Conservation (phyloP, 352 stramenopile species). For the Blastocystis sp. region DNA sequence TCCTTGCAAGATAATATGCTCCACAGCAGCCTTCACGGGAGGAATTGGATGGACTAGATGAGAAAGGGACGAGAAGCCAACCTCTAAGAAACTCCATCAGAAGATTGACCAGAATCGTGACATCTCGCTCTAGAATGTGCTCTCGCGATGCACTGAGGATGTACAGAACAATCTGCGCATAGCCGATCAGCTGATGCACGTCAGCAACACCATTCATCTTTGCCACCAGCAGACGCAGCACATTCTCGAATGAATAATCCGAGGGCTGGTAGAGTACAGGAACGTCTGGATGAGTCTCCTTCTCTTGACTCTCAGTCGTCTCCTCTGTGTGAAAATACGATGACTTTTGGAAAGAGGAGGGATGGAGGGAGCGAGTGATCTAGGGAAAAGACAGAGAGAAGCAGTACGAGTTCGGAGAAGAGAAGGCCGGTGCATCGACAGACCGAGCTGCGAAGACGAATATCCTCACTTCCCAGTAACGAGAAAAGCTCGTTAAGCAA, state of each 20-base stretch:
- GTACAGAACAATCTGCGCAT: conserved; percentile 22
- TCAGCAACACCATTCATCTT: conserved; percentile 42
- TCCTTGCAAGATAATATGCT: conserved; percentile 27
- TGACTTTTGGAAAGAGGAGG: background rate
- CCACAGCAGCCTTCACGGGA: conserved; percentile 15
- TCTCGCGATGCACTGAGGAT: background rate
- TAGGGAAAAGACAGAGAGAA: background rate
- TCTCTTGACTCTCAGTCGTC: background rate
- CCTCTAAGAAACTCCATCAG: conserved; percentile 25
- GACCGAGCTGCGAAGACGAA: background rate
- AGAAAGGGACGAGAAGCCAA: background rate
- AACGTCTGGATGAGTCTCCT: background rate
- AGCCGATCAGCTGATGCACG: conserved; percentile 5
- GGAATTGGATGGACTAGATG: conserved; percentile 41
- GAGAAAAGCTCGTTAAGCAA: conserved; percentile 39
- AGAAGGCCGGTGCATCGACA: conserved; percentile 26
- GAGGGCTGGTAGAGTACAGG: background rate
- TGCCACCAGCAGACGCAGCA: background rate
- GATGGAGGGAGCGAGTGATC: background rate
- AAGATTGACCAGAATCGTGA: conserved; percentile 32
- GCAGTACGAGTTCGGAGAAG: conserved; percentile 1
- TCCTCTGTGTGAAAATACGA: background rate
- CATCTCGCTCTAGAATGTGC: conserved; percentile 23
- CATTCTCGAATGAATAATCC: conserved; percentile 34
- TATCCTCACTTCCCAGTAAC: background rate